Evolutionary conservation across 495 filamentous ascomycete species (phyloP).

Genomic region (Daldinia grandis): DNA sequence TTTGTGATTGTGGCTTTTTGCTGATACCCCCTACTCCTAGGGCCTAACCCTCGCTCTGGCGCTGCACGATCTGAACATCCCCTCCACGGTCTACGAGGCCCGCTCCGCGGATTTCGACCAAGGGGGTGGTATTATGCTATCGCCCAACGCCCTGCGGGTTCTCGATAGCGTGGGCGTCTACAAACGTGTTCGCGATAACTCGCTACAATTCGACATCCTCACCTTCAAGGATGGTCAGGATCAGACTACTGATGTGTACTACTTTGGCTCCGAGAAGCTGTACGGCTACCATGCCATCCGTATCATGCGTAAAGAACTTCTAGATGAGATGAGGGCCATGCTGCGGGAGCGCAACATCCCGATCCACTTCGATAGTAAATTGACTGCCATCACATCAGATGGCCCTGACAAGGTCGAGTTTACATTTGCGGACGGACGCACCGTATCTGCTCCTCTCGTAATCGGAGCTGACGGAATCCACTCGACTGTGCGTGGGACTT

Average conservation of each 20-base stretch:
- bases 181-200: constrained; percentile 42
- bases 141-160: constrained; percentile 59
- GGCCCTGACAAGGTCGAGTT: constrained; percentile 49
- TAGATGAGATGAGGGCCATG: constrained; percentile 49
- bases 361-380: constrained; percentile 55
- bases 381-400: constrained; percentile 50
- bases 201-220: constrained; percentile 51
- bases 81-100: constrained; percentile 21
- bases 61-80: constrained; percentile 17
- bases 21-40: constrained; percentile 3
- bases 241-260: constrained; percentile 52
- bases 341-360: constrained; percentile 49
- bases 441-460: constrained; percentile 41
- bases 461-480: constrained; percentile 63
- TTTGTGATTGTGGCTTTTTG: neutral
- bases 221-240: constrained; percentile 52
- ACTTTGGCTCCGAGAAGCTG: constrained; percentile 52
- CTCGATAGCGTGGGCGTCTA: constrained; percentile 59
- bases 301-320: constrained; percentile 58
- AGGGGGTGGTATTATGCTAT: constrained; percentile 63
- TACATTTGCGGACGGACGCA: constrained; percentile 52
- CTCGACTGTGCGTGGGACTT: constrained; percentile 50
- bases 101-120: constrained; percentile 15
- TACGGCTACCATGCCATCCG: constrained; percentile 59
- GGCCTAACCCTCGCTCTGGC: constrained; percentile 21